Percentiles rank a stretch among this genome's conserved stretches.
Evolutionary conservation across 306 rosid species (phyloP).

Genomic region (Glycyrrhiza uralensis): DNA sequence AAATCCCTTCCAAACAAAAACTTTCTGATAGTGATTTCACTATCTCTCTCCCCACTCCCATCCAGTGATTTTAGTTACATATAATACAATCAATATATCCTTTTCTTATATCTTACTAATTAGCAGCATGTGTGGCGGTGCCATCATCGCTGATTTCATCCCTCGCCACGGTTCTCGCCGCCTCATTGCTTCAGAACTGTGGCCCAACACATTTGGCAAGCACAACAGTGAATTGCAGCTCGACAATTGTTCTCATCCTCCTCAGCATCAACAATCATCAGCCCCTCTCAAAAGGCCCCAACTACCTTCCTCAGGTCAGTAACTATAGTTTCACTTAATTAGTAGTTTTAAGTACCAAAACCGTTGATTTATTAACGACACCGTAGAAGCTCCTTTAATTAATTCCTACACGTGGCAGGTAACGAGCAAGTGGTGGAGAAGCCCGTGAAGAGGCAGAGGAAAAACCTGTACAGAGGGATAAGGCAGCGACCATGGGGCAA

Average conservation of each 20-base stretch:
- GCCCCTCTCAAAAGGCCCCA: conserved; percentile 21
- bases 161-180: conserved; percentile 44
- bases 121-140: conserved; percentile 69
- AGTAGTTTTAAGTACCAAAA: no score
- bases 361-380: no score
- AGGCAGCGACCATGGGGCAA: conserved; percentile 91
- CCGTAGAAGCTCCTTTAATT: neutral
- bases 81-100: no score
- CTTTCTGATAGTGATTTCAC: neutral
- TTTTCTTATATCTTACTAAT: neutral
- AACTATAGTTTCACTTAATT: neutral
- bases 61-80: no score
- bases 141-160: conserved; percentile 48
- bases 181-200: conserved; percentile 34
- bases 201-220: conserved; percentile 49
- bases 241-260: neutral
- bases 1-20: neutral
- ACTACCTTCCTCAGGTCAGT: conserved; percentile 43
- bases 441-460: conserved; percentile 66
- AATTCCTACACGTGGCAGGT: conserved; percentile 31
- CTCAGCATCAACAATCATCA: neutral
- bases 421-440: conserved; percentile 40
- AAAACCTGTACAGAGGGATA: conserved; percentile 75
- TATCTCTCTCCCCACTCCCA: neutral
- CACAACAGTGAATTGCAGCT: neutral